phyloP scores from a whole-genome alignment of 2,329 filamentous ascomycete species.

The Malbranchea cinnamomea region DNA sequence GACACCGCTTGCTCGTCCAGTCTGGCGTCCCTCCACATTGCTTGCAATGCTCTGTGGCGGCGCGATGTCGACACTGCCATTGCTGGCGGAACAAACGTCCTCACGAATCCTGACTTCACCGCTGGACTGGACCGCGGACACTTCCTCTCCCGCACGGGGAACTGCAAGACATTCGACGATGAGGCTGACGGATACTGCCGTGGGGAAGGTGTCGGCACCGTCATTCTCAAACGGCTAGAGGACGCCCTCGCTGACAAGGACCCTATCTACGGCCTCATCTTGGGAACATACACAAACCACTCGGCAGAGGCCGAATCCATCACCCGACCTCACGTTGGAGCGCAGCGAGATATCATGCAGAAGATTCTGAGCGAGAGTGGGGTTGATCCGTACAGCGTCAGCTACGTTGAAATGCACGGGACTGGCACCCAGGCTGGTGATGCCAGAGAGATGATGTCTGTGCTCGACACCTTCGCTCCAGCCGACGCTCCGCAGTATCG shows the following conservation, averaged over 20 bases:
- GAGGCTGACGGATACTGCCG: slow-evolving; percentile 71
- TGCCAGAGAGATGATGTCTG: slow-evolving; percentile 65
- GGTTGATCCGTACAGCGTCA: slow-evolving; percentile 60
- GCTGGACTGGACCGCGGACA: slow-evolving; percentile 60
- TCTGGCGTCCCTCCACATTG: slow-evolving; percentile 54
- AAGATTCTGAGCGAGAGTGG: slow-evolving; percentile 57
- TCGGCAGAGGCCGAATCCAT: slow-evolving; percentile 70
- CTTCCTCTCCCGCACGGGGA: slow-evolving; percentile 54
- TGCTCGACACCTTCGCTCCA: slow-evolving; percentile 49
- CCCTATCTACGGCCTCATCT: slow-evolving; percentile 52
- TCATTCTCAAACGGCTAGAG: slow-evolving; percentile 65
- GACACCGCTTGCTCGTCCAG: slow-evolving; percentile 71
- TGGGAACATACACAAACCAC: slow-evolving; percentile 65
- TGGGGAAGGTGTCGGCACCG: slow-evolving; percentile 57
- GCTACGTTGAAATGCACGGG: slow-evolving; percentile 81
- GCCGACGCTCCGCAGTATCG: slow-evolving; percentile 31
- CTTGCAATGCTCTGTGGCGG: slow-evolving; percentile 57
- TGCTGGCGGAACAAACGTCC: slow-evolving; percentile 55
- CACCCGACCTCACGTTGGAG: slow-evolving; percentile 65
- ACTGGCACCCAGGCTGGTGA: slow-evolving; percentile 80
- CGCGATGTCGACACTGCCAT: slow-evolving; percentile 70
- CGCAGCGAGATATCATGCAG: slow-evolving; percentile 57
- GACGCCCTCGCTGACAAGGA: slow-evolving; percentile 66
- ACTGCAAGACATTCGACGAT: slow-evolving; percentile 69
- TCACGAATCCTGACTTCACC: slow-evolving; percentile 72